These are phyloP conservation scores for Botrytis hyacinthi DNA, from an alignment of 2,329 filamentous ascomycete species.

Conservation along the genomic window DNA sequence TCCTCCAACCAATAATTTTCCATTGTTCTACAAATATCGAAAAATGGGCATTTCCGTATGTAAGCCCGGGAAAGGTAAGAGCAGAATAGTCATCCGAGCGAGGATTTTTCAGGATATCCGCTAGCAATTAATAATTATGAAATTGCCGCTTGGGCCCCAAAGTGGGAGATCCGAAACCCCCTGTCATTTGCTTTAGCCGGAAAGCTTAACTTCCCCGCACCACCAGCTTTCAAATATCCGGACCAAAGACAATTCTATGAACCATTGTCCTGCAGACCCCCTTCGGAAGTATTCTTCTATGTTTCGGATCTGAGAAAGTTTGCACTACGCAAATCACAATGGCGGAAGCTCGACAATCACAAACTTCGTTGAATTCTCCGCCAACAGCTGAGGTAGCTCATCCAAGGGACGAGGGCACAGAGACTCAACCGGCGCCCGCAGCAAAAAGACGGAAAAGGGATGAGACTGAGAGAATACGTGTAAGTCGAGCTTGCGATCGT, in stretches of 20 bases:
- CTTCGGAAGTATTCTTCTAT: constrained; percentile 5
- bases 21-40: neutral
- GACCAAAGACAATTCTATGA: neutral
- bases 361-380: neutral
- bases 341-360: constrained; percentile 2
- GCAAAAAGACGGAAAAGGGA: constrained; percentile 28
- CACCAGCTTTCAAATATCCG: constrained; percentile 6
- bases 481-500: constrained; percentile 48
- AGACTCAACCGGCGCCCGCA: neutral
- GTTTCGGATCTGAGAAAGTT: neutral
- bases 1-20: neutral
- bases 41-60: neutral
- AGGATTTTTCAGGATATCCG: neutral
- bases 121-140: neutral
- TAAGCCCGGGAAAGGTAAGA: neutral
- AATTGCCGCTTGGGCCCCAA: neutral
- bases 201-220: constrained; percentile 3
- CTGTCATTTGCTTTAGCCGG: neutral
- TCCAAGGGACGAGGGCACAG: neutral
- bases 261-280: neutral
- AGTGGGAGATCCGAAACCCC: neutral
- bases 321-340: neutral
- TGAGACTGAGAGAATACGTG: constrained; percentile 34
- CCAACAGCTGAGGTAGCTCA: neutral
- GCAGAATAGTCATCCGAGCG: neutral